These are phyloP conservation scores for Pugionium dolabratum DNA, from an alignment of 345 rosid species.

Conservation along the genomic window DNA sequence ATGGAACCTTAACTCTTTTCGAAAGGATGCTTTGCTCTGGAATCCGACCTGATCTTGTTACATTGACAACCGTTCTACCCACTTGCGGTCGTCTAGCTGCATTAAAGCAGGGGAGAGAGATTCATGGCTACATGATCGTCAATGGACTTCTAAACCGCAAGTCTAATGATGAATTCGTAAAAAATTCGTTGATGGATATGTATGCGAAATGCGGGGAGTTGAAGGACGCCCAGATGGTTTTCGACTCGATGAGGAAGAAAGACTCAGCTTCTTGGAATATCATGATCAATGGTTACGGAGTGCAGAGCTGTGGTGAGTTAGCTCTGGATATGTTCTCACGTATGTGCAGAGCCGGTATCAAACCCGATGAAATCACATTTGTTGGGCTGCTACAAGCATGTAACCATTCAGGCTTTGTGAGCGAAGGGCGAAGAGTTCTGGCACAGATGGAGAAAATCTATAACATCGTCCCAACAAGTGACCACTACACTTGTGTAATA, in stretches of 20 bases:
- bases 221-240: slow-evolving; percentile 54
- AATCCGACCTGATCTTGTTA: slow-evolving; percentile 52
- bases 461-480: slow-evolving; percentile 55
- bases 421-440: slow-evolving; percentile 47
- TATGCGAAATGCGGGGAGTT: slow-evolving; percentile 63
- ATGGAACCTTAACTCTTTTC: slow-evolving; percentile 54
- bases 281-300: slow-evolving; percentile 61
- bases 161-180: slow-evolving; percentile 37
- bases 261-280: slow-evolving; percentile 70
- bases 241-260: slow-evolving; percentile 45
- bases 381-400: slow-evolving; percentile 62
- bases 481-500: slow-evolving; percentile 64
- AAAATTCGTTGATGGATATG: slow-evolving; percentile 59
- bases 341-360: slow-evolving; percentile 44
- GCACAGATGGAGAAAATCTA: slow-evolving; percentile 47
- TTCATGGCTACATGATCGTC: slow-evolving; percentile 52
- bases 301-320: slow-evolving; percentile 53
- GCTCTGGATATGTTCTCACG: slow-evolving; percentile 55
- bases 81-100: slow-evolving; percentile 64
- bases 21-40: slow-evolving; percentile 50
- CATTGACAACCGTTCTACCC: slow-evolving; percentile 58
- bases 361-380: slow-evolving; percentile 62
- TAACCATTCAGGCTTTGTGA: slow-evolving; percentile 61
- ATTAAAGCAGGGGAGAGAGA: slow-evolving; percentile 51
- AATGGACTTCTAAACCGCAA: slow-evolving; percentile 45